These are phyloP conservation scores for Platanus orientalis DNA, from an alignment of 164 flowering plant species.

Conservation along the genomic window DNA sequence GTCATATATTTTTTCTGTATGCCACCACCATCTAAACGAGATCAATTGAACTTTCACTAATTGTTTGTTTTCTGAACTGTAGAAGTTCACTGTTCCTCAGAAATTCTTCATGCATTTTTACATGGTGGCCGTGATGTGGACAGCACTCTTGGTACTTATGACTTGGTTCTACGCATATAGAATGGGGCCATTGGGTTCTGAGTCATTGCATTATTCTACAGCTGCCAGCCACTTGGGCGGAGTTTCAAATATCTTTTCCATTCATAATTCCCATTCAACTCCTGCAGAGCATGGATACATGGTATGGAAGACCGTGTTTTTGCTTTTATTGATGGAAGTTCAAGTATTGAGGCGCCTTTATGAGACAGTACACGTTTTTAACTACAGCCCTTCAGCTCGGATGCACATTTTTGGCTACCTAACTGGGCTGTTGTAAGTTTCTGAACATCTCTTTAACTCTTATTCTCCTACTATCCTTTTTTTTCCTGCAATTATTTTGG, in stretches of 20 bases:
- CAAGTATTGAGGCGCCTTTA: conserved; percentile 86
- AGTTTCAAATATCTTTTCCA: conserved; percentile 49
- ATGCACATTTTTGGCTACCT: conserved; percentile 85
- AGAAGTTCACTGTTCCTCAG: conserved; percentile 84
- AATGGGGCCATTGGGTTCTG: conserved; percentile 35
- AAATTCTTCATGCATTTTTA: conserved; percentile 83
- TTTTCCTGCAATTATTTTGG: neutral
- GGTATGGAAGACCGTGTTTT: conserved; percentile 62
- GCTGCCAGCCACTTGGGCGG: conserved; percentile 63
- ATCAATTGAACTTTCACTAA: neutral
- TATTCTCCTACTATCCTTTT: neutral
- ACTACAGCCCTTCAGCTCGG: conserved; percentile 79
- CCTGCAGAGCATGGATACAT: conserved; percentile 23
- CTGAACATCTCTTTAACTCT: neutral
- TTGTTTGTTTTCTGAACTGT: conserved; percentile 24
- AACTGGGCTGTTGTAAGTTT: conserved; percentile 80
- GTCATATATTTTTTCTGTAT: too few relatives aligned
- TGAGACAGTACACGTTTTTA: conserved; percentile 69
- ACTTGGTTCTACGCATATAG: conserved; percentile 67
- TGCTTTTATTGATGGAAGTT: conserved; percentile 81
- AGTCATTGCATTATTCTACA: conserved; percentile 35
- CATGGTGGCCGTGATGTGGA: conserved; percentile 62
- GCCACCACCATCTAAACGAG: neutral
- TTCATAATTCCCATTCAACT: conserved; percentile 32
- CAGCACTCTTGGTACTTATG: conserved; percentile 51